Base-by-base conservation (phyloP, 2,329 filamentous ascomycete genomes). In the Apiospora saccharicola region DNA sequence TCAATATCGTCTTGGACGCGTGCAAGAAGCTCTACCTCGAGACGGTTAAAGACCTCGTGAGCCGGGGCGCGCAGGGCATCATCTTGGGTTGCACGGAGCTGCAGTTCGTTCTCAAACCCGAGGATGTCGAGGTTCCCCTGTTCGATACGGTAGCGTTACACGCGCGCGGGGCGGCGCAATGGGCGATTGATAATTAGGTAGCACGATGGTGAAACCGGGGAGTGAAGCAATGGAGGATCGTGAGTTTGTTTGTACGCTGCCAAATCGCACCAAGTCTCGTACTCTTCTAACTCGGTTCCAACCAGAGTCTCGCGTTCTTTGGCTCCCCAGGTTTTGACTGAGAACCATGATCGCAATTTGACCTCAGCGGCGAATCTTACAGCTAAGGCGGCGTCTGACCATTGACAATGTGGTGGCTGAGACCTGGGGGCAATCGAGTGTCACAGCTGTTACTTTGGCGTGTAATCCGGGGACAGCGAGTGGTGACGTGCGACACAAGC, bases 61-160 rank as follows among this genome's bases (percentile, higher is more conserved):
- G 70, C 44, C 70, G 70, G 37, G 76, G 75, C 41, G 75, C 76
- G 2, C 73, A 76, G 49, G 74, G 74, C 53, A 30, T 77, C 43
- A 77, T 77, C 64, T 72, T 77, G 19, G 76, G 75, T 5, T 77
- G 76, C 70, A 76, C 76, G 8, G 76, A 77, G 70, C 75, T 77
- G 67, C 67, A 68, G 24, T 68, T 68, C 24, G 67, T 68, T 0
- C 67, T 68, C n/a, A 68, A 68, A 43, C 67, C 67, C 1, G 67
- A 68, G 46, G 67, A 68, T 49, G 67, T 68, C 43, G 24, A 68
- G 6, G 13, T 53, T 14, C 68, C 68, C 26, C 34, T 70, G 26
- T 61, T 70, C 47, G 68, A 70, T 51, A 51, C 68, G 30, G 51
- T 61, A 16, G 68, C 44, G 44, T 19, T 70, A 7, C 68, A 70